Base-by-base conservation (phyloP, 306 rosid genomes). In the Gastrolobium bilobum region DNA sequence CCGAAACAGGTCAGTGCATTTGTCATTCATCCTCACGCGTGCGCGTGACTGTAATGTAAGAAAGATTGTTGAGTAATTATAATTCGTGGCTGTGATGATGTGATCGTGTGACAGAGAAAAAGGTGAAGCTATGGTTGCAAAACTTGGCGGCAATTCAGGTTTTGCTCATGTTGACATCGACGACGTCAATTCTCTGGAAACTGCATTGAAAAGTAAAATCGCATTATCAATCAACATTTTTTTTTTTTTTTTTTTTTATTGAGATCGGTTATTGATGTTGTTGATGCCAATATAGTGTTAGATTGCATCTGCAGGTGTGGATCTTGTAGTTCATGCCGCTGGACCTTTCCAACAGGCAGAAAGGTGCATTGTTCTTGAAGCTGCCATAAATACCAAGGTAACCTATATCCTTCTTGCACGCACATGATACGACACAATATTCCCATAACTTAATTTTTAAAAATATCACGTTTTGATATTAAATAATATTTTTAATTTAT, bases 261-360 rank as follows among this genome's bases (percentile, higher is more conserved):
- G 66, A 61, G 38, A 10, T 62, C 10, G 11, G 35, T 61, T 53
- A 9, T 76, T 1, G 60, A 68, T n/a, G 57, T 38, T 38, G 70
- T 74, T 35, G 67, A 56, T 81, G 46, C 30, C 13, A 37, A 44
- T 5, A 20, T 29, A 72, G 68, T 40, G 6, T 70, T 44, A 65
- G 48, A 53, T 82, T 84, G 51, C 82, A 8, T 73, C 79, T 80
- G 83, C 87, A 94, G 99, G 81, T 80, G 94, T 86, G 63, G 97
- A 94, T 89, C 93, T 92, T 75, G 99, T 94, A 75, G 87, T 94
- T 69, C 99, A 94, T 84, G 75, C 97, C 1, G 97, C 99, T 2
- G 99, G 99, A n/a, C 97, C 97, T 69, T 94, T 94, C 74, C 99
- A 94, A 78, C 97, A 86, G 84, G 51, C 88, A 65, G 85, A 88